A percentile compares a stretch with the other conserved stretches of the same genome.
Conservation (phyloP, 768 basidiomycete genomes). For the Dioszegia hungarica region DNA sequence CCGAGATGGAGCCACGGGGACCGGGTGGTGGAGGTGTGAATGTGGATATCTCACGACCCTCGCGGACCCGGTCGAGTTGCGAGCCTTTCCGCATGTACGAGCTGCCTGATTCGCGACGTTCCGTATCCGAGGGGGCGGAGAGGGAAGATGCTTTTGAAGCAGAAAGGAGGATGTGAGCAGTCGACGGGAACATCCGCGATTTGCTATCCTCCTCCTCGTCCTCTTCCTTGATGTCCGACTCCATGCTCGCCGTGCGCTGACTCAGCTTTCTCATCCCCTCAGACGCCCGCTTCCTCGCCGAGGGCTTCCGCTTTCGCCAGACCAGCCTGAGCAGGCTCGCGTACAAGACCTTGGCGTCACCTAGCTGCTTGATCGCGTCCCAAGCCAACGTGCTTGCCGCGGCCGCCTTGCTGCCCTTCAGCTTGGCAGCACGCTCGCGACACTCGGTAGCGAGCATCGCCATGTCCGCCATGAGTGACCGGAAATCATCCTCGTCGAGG, state of each 20-base stretch:
- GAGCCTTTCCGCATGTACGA: constrained; percentile 23
- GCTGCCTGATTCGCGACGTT: neutral
- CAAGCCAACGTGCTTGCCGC: constrained; percentile 36
- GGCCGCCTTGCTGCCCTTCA: constrained; percentile 37
- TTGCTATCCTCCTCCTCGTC: constrained; percentile 23
- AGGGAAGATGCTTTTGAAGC: neutral
- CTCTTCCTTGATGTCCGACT: constrained; percentile 30
- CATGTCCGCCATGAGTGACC: constrained; percentile 41
- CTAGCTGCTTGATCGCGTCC: constrained; percentile 41
- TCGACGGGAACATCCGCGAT: neutral
- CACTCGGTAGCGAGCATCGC: constrained; percentile 37
- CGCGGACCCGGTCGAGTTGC: constrained; percentile 13
- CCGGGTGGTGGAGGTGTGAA: constrained; percentile 11
- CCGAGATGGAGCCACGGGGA: constrained; percentile 9
- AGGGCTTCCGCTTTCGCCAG: constrained; percentile 34
- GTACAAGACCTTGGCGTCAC: constrained; percentile 37
- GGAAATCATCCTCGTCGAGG: constrained; percentile 46
- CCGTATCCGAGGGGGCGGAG: neutral
- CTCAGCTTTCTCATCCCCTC: neutral
- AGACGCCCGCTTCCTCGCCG: constrained; percentile 3
- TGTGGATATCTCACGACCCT: constrained; percentile 13
- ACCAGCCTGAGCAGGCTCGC: constrained; percentile 41
- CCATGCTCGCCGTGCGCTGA: constrained; percentile 3
- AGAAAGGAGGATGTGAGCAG: neutral
- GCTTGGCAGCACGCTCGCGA: constrained; percentile 38